These are phyloP conservation scores for Phaeosphaeria sp. DNA, from an alignment of 2,329 filamentous ascomycete species.

Conservation along the genomic window DNA sequence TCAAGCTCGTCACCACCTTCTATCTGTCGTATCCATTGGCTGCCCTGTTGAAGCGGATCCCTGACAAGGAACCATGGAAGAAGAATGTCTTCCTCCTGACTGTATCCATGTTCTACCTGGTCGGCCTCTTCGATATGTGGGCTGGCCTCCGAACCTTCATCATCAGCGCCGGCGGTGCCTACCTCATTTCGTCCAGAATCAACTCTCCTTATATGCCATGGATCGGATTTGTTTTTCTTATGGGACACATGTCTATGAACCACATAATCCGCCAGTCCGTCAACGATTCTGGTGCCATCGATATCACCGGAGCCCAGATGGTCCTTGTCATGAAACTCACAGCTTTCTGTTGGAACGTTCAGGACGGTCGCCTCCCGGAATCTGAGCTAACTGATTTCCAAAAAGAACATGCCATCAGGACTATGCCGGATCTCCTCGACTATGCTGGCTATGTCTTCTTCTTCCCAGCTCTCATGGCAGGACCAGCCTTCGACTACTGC, in stretches of 20 bases:
- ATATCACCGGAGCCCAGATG: slow-evolving; percentile 96
- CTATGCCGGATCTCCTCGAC: slow-evolving; percentile 79
- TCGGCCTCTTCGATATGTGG: slow-evolving; percentile 95
- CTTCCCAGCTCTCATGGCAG: slow-evolving; percentile 88
- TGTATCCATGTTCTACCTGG: slow-evolving; percentile 85
- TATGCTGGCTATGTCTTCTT: slow-evolving; percentile 91
- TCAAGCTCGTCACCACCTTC: slow-evolving; percentile 92
- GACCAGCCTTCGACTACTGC: slow-evolving; percentile 91
- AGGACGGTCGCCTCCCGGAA: slow-evolving; percentile 83
- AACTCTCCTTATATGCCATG: slow-evolving; percentile 96
- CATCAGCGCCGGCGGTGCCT: slow-evolving; percentile 80
- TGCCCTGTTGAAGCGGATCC: slow-evolving; percentile 85
- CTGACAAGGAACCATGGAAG: slow-evolving; percentile 79
- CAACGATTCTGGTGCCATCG: slow-evolving; percentile 70
- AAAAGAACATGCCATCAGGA: slow-evolving; percentile 76
- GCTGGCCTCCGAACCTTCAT: slow-evolving; percentile 78
- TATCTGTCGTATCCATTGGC: slow-evolving; percentile 92
- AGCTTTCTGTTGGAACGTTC: slow-evolving; percentile 97
- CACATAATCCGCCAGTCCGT: slow-evolving; percentile 82
- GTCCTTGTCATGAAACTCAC: slow-evolving; percentile 97
- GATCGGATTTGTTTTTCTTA: slow-evolving; percentile 91
- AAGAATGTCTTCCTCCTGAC: slow-evolving; percentile 93
- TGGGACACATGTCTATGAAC: slow-evolving; percentile 92
- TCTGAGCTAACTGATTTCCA: slow-evolving; percentile 85
- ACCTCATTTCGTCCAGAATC: slow-evolving; percentile 81